Base-by-base conservation (phyloP, 768 basidiomycete genomes). In the Russula olivacea region DNA sequence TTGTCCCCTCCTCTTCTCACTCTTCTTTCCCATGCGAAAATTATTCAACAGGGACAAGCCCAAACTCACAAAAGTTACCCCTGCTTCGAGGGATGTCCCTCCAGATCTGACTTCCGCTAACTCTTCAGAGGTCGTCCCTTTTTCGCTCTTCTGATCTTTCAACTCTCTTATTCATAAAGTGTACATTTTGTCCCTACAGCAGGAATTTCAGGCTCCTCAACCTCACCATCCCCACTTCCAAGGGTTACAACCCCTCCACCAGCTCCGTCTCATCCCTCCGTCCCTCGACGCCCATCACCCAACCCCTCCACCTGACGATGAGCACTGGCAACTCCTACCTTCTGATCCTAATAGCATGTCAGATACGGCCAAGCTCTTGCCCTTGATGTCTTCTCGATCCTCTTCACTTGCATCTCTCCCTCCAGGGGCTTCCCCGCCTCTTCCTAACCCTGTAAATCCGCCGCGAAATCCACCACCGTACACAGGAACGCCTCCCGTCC, bases 11-110 rank as follows among this genome's bases (percentile, higher is more conserved):
- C 30, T 43, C 23, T 9, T 36, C 21, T 40, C 28, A 25, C 43
- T 55, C 28, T 36, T 56, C 14, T 32, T 21, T 48, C 54, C 69
- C 41, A 86, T 85, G 84, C 85, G 81, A 76, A 85, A 80, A 74
- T 73, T 87, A 48, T 86, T 87, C 61, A 76, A 76, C 28, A 75
- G 80, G 58, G 78, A 77, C 70, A 85, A 82, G 68, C 66, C 70
- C 59, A 83, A 79, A 71, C 61, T 70, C 30, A 59, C 74, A 10
- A 76, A 72, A 59, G 68, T 71, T 63, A 21, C 71, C 65, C 51
- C 69, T 57, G 66, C 69, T 55, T 25, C 67, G 63, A 59, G 72
- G 72, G 61, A 67, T 54, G 48, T 70, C 67, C 43, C 63, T 62
- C 58, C 69, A 69, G 63, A 76, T 70, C 65, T 76, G 72, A 64